Base-by-base conservation (phyloP, 139 green algal genomes). In the Coelastrella sp. region DNA sequence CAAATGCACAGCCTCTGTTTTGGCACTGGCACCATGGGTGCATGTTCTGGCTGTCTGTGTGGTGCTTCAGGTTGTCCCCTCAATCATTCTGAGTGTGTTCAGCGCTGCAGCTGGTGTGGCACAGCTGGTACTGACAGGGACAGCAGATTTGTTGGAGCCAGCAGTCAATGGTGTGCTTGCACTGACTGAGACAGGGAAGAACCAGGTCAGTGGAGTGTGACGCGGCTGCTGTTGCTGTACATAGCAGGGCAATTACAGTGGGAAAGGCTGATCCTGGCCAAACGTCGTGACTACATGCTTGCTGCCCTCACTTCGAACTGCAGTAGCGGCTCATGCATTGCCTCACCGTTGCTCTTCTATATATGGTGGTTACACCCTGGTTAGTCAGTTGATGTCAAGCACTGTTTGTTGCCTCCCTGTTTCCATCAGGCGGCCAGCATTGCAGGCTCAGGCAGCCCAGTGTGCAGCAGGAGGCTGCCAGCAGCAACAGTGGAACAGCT, bases 41-140 rank as follows among this genome's bases (percentile, higher is more conserved):
- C 74, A 58, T 80, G 8, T 80, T 11, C 35, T 49, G 35, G 35
- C 1, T 49, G 35, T 49, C 3, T 49, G 35, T 49, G 14, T 75
- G 60, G n/a, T 75, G 59, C 22, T 63, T 35, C 66, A 88, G 84
- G 84, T 91, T 7, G 87, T 91, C 10, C 78, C 78, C 27, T 83
- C 78, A 65, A 91, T 91, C 78, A 83, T 91, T 20, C 78, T 91
- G 63, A 82, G 65, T 68, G 65, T 87, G 9, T 75, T 91, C 63
- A 87, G 78, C 35, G 87, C 87, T 10, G 35, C 9, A 27, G 73
- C 73, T n/a, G 85, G 74, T 49, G 70, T 84, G 1, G 73, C 57
- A 15, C 73, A 90, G 85, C 85, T 84, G 73, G n/a, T 90, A 73
- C 73, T 84, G 73, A 90, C 59, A n/a, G 85, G 85, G 56, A 88